Conservation (phyloP, 2,329 filamentous ascomycete genomes). For the Phaeomoniella chlamydospora region DNA sequence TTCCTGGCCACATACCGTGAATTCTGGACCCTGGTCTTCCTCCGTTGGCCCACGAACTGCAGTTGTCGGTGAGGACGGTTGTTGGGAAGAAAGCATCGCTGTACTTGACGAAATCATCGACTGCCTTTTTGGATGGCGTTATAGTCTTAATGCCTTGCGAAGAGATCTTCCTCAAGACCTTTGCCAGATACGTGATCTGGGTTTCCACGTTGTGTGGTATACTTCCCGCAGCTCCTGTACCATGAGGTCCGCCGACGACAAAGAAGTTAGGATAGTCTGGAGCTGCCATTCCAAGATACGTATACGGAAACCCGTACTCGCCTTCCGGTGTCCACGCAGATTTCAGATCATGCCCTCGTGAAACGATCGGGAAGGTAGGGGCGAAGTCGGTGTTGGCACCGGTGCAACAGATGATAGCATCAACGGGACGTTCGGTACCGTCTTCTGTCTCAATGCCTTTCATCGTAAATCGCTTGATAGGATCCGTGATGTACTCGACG, state of each 20-base stretch:
- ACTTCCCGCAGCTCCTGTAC: slow-evolving; percentile 14
- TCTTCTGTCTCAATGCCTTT: slow-evolving; percentile 17
- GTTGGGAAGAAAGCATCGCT: slow-evolving; percentile 5
- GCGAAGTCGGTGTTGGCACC: slow-evolving; percentile 21
- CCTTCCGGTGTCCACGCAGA: slow-evolving; percentile 14
- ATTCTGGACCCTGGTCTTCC: slow-evolving; percentile 7
- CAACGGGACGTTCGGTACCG: slow-evolving; percentile 17
- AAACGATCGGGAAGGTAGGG: slow-evolving; percentile 19
- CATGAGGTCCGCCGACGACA: slow-evolving; percentile 17
- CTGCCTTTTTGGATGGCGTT: slow-evolving; percentile 1
- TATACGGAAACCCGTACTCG: slow-evolving; percentile 18
- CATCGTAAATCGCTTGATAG: slow-evolving; percentile 7
- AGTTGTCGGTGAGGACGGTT: slow-evolving; percentile 8
- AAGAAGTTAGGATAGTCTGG: slow-evolving; percentile 20
- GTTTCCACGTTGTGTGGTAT: slow-evolving; percentile 6
- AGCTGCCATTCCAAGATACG: slow-evolving; percentile 19
- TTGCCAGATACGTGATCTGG: slow-evolving; percentile 5
- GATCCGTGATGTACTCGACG: slow-evolving; percentile 8
- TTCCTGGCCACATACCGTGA: slow-evolving; percentile 9
- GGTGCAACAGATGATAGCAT: slow-evolving; percentile 22
- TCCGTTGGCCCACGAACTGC: slow-evolving; percentile 9
- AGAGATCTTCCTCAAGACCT: slow-evolving; percentile 7
- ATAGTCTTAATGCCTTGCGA: slow-evolving; percentile 7
- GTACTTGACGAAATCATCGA: slow-evolving; percentile 5
- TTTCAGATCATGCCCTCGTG: slow-evolving; percentile 14